A percentile compares a stretch with the other conserved stretches of the same genome.
Conservation (phyloP, 768 basidiomycete species). For the Xerocomus potaroensis region DNA sequence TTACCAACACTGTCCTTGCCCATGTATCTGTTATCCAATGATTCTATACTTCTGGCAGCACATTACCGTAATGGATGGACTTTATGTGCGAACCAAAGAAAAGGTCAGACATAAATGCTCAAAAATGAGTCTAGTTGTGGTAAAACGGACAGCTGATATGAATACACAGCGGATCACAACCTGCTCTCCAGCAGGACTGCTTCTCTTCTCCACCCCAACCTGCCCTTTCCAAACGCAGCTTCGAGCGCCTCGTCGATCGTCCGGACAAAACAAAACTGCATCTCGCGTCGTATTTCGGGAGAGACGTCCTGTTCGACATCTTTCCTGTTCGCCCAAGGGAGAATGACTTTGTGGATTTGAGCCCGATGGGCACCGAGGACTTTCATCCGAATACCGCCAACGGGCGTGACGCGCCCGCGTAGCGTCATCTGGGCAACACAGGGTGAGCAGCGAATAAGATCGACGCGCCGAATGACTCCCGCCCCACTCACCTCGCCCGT, state of each 20-base stretch:
- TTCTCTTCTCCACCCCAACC: constrained; percentile 59
- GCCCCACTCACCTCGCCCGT: constrained; percentile 69
- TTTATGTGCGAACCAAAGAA: background rate
- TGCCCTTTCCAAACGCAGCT: constrained; percentile 74
- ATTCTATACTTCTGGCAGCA: constrained; percentile 2
- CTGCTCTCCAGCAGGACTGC: constrained; percentile 51
- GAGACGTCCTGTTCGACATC: constrained; percentile 87
- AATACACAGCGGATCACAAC: constrained; percentile 30
- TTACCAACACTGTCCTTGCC: constrained; percentile 4
- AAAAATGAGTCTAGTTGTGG: no score
- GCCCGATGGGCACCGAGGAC: constrained; percentile 88
- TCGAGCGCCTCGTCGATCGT: constrained; percentile 78
- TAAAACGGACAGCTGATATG: background rate
- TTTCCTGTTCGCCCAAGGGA: constrained; percentile 81
- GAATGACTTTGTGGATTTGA: constrained; percentile 74
- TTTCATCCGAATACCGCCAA: constrained; percentile 92
- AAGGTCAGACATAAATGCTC: no score
- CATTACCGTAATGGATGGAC: constrained; percentile 1
- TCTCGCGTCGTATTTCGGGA: constrained; percentile 62
- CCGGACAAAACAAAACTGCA: constrained; percentile 79
- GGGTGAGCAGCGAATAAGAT: background rate
- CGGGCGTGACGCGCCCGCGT: constrained; percentile 74
- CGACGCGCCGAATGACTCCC: background rate
- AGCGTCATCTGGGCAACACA: constrained; percentile 59
- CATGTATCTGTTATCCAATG: constrained; percentile 15